Base-by-base conservation (phyloP, 1,139 yeast species). In the Kurtzmaniella quercitrusa region DNA sequence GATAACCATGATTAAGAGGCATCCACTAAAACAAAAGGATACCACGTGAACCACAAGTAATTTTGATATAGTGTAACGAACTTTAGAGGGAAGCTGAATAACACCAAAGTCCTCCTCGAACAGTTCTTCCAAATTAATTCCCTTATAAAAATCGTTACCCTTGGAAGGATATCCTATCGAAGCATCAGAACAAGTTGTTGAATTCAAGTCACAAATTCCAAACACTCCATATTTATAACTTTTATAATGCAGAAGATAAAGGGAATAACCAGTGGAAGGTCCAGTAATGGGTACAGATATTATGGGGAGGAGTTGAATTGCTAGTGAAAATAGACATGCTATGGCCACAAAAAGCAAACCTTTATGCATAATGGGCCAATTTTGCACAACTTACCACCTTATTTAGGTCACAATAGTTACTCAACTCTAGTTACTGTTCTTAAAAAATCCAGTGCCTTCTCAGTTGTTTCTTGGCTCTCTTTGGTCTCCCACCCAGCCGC, bases 201-300 rank as follows among this genome's bases (percentile, higher is more conserved):
- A 47, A 15, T 45, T 45, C 33, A 55, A 47, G 45, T 69, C 65
- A 51, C 78, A 72, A 28, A 71, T 50, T 2, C 78, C 78, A 54
- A 71, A 68, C 14, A 72, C 76, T 2, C 78, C 78, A 54, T 65
- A 72, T n/a, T 65, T 59, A 42, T 59, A 53, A 49, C 63, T 60
- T 33, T 59, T 56, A 48, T 57, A 67, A 18, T 51, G 50, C 16
- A 72, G 66, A 19, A 69, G 56, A 45, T 59, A 62, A 20, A 69
- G 48, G 28, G 53, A 49, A 23, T 54, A 49, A 30, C 43, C 43
- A 39, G 51, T 36, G 52, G 51, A 30, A 28, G 23, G 2, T 40
- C 65, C 54, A 1, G 76, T 68, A n/a, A 72, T 47, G 3, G 78
- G 78, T 5, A 71, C 77, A 5, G 75, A 61, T 28, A 72, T 60